Conservation (phyloP, 352 stramenopile genomes). For the Phytophthora crassamura region DNA sequence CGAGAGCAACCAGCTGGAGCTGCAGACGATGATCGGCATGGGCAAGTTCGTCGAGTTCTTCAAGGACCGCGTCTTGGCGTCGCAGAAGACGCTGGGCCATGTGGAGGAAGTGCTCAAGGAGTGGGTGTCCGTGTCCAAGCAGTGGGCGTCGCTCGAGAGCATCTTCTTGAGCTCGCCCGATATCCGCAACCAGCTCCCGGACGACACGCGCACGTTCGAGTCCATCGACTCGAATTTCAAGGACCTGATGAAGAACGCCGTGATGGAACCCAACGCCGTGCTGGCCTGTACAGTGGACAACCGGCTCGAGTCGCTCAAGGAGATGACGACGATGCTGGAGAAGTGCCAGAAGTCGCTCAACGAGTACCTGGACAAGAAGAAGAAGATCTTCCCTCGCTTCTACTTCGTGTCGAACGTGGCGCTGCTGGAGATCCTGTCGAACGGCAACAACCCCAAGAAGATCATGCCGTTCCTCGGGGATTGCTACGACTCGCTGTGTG, state of each 20-base stretch:
- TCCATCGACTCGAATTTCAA: constrained; percentile 92
- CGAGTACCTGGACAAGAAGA: constrained; percentile 93
- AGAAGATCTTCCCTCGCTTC: constrained; percentile 92
- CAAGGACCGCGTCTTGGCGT: constrained; percentile 82
- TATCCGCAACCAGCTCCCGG: constrained; percentile 88
- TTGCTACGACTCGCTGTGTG: constrained; percentile 96
- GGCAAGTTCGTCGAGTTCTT: constrained; percentile 93
- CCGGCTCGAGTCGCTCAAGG: constrained; percentile 81
- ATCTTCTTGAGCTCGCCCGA: constrained; percentile 91
- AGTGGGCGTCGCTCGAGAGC: constrained; percentile 89
- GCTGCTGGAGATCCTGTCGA: constrained; percentile 87
- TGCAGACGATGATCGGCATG: constrained; percentile 92
- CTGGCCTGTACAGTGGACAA: constrained; percentile 78
- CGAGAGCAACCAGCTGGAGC: constrained; percentile 87
- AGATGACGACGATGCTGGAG: constrained; percentile 90
- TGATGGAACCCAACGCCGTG: constrained; percentile 89
- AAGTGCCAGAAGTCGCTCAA: constrained; percentile 91
- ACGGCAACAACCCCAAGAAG: constrained; percentile 96
- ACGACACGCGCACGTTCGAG: constrained; percentile 89
- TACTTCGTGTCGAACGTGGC: constrained; percentile 92
- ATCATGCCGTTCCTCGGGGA: constrained; percentile 98
- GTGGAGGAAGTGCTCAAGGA: constrained; percentile 90
- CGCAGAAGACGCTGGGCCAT: constrained; percentile 83
- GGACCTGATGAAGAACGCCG: constrained; percentile 90
- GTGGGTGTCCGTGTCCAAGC: constrained; percentile 88